Base-by-base conservation (phyloP, 495 filamentous ascomycete genomes). In the Chaetomium tenue region DNA sequence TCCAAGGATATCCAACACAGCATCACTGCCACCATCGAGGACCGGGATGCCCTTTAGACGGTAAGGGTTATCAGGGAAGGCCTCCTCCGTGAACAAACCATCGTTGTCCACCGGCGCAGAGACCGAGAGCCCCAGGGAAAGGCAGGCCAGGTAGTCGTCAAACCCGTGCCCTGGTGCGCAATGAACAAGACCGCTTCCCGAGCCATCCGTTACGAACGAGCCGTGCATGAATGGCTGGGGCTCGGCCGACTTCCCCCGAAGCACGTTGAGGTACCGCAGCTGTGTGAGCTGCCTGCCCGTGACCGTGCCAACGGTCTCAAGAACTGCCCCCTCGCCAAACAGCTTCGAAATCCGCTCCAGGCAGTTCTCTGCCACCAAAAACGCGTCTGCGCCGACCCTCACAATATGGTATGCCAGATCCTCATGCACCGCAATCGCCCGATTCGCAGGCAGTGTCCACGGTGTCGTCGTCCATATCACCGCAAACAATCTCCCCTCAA, bases 391-490 rank as follows among this genome's bases (percentile, higher is more conserved):
- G 3, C 80, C 78, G 13, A 83, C 81, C 65, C 82, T 73, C 40
- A 95, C 76, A 58, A 97, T 77, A 28, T 78, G 77, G 74, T 99
- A 99, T 55, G 87, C 80, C 64, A 97, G 66, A 18, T 87, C 84
- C 3, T 84, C 72, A 66, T 89, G 83, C 30, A 98, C 81, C 8
- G 91, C 92, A 74, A 99, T 91, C 3, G 89, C 93, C 68, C 84
- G 84, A 73, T 99, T 99, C 20, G 95, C 92, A 2, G 94, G 95
- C 4, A 99, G 78, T 0, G 94, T 98, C 94, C 94, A 99, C 0
- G 94, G 95, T 2, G 93, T 98, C 0, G 94, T 99, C 11, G 94
- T 99, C 94, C 94, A 99, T 63, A 97, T 89, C 28, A 94, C 86
- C 25, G 89, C 91, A 70, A 81, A 88, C 37, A 97, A 54, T 22